A percentile compares a stretch with the other conserved stretches of the same genome.
Evolutionary conservation across 75 land plant genomes (phyloP).

Genomic region (Cupressus sempervirens): DNA sequence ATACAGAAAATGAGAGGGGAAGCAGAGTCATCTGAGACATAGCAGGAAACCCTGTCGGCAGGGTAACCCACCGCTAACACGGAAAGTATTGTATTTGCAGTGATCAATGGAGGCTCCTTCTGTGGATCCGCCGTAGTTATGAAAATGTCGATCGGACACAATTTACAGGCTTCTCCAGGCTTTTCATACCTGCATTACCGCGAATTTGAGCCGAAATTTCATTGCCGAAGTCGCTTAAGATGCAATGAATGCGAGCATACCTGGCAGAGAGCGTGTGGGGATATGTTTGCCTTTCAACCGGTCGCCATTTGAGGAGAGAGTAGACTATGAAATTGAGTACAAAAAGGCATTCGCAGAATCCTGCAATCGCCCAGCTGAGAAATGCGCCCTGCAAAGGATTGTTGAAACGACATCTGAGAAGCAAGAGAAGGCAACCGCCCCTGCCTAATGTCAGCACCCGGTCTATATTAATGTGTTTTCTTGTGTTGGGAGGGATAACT

Average conservation of each 20-base stretch:
- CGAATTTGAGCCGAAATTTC: no score
- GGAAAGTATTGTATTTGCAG: no score
- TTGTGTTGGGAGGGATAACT: not conserved
- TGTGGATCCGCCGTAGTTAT: no score
- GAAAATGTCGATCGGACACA: no score
- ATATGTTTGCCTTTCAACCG: slow-evolving; percentile 20
- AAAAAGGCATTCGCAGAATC: not conserved
- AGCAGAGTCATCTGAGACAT: no score
- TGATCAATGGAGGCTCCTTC: no score
- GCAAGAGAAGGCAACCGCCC: not conserved
- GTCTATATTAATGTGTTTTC: not conserved
- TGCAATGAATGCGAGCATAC: not conserved
- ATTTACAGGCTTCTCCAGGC: not conserved
- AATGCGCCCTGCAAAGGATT: not conserved
- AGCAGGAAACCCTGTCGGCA: no score
- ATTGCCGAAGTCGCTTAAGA: no score
- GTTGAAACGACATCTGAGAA: not conserved
- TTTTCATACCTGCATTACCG: not conserved
- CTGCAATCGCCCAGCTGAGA: not conserved
- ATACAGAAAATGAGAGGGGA: no score
- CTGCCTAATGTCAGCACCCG: not conserved
- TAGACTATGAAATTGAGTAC: not conserved
- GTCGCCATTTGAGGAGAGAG: slow-evolving; percentile 20
- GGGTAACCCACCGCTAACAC: no score
- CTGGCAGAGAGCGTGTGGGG: slow-evolving; percentile 20